Evolutionary conservation across 2,329 filamentous ascomycete species (phyloP).

Genomic region (Fusarium continuum): DNA sequence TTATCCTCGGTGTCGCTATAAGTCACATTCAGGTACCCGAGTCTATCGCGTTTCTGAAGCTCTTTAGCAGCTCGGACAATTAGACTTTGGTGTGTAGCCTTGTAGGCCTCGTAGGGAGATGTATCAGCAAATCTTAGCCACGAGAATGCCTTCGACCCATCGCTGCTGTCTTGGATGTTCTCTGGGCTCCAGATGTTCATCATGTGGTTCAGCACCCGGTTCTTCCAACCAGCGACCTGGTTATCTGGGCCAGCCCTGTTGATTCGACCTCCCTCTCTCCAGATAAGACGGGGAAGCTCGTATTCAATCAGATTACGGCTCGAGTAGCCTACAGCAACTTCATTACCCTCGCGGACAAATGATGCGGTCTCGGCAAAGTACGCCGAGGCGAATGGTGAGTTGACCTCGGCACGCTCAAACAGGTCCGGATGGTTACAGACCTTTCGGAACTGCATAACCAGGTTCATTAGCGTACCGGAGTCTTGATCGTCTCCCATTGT

Average conservation of each 20-base stretch:
- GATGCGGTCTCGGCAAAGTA: constrained; percentile 95
- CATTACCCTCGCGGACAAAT: constrained; percentile 87
- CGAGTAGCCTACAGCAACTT: constrained; percentile 85
- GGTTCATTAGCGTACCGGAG: constrained; percentile 95
- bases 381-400: constrained; percentile 83
- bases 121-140: constrained; percentile 89
- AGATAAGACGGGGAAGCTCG: constrained; percentile 81
- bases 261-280: constrained; percentile 80
- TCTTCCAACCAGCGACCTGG: constrained; percentile 78
- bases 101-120: constrained; percentile 76
- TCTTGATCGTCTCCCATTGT: constrained; percentile 94
- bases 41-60: constrained; percentile 62
- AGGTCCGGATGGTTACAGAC: constrained; percentile 98
- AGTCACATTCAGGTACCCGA: constrained; percentile 71
- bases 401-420: constrained; percentile 93
- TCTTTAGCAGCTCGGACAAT: constrained; percentile 78
- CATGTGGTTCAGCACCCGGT: constrained; percentile 78
- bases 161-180: constrained; percentile 72
- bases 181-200: constrained; percentile 92
- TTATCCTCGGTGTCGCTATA: constrained; percentile 74
- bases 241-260: constrained; percentile 79
- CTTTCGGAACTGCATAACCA: constrained; percentile 99
- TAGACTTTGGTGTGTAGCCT: constrained; percentile 73
- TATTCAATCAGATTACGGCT: constrained; percentile 88
- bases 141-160: constrained; percentile 76